Percentiles rank a stretch among this genome's conserved stretches.
Conservation (phyloP, 331 rosid species). For the Malus hybrid region DNA sequence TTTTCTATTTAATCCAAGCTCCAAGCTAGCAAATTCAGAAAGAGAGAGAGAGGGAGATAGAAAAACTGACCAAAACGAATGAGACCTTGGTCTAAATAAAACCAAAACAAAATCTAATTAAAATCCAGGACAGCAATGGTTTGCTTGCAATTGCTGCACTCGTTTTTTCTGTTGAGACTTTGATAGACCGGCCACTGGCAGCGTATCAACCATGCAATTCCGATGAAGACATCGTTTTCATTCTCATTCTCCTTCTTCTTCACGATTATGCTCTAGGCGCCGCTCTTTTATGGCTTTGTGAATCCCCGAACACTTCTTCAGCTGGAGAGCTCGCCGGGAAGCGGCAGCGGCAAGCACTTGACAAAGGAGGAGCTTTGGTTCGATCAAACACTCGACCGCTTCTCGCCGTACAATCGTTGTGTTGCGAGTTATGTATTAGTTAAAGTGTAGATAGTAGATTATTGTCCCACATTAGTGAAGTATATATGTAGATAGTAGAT, state of each 20-base stretch:
- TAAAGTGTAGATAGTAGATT: too few relatives aligned
- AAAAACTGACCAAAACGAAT: too few relatives aligned
- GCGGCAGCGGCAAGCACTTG: constrained; percentile 7
- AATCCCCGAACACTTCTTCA: constrained; percentile 13
- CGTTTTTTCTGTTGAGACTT: not conserved
- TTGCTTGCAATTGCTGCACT: too few relatives aligned
- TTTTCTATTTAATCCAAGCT: too few relatives aligned
- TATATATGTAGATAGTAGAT: too few relatives aligned
- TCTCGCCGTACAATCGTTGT: constrained; percentile 61
- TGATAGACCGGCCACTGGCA: not conserved
- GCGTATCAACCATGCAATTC: not conserved
- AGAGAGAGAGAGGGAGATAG: too few relatives aligned
- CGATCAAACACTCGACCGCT: constrained; percentile 50
- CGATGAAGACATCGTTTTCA: not conserved
- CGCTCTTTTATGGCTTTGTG: constrained; percentile 11
- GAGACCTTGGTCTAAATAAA: too few relatives aligned
- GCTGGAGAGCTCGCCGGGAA: constrained; percentile 15
- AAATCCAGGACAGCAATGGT: too few relatives aligned
- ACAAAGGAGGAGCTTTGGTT: constrained; percentile 40
- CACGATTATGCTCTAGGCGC: constrained; percentile 12
- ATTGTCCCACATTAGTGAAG: too few relatives aligned
- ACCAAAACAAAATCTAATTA: too few relatives aligned
- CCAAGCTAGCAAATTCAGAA: too few relatives aligned
- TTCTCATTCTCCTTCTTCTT: not conserved
- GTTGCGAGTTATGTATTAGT: too few relatives aligned